Percentiles rank a stretch among this genome's conserved stretches.
These are phyloP conservation scores for Suillus sp. DNA, from an alignment of 768 basidiomycete species.

Conservation along the genomic window DNA sequence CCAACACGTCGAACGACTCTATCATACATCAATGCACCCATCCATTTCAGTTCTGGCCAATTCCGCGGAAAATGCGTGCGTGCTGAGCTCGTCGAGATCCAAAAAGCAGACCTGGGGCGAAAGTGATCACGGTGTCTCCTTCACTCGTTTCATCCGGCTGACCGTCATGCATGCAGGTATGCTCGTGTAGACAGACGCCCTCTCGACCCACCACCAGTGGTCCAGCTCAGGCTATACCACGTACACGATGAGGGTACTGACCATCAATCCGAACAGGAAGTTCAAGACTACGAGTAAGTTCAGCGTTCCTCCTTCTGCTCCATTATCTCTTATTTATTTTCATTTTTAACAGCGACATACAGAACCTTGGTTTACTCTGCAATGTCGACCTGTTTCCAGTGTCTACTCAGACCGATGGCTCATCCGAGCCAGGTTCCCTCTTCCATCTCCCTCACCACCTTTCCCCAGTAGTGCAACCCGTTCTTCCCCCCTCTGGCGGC, in stretches of 20 bases:
- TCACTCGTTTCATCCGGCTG: slow-evolving; percentile 9
- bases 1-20: slow-evolving; percentile 29
- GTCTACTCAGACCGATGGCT: slow-evolving; percentile 27
- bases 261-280: slow-evolving; percentile 47
- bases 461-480: not conserved
- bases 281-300: slow-evolving; percentile 51
- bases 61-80: slow-evolving; percentile 59
- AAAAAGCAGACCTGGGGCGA: slow-evolving; percentile 67
- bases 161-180: slow-evolving; percentile 41
- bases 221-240: slow-evolving; percentile 53
- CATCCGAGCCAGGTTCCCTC: slow-evolving; percentile 16
- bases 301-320: not conserved
- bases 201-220: slow-evolving; percentile 67
- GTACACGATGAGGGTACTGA: slow-evolving; percentile 43
- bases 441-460: not conserved
- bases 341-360: slow-evolving; percentile 50
- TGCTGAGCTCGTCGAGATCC: slow-evolving; percentile 58
- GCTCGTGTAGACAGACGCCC: slow-evolving; percentile 65
- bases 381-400: slow-evolving; percentile 79
- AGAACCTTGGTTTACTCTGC: slow-evolving; percentile 70
- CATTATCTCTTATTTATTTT: slow-evolving; percentile 14
- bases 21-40: slow-evolving; percentile 41
- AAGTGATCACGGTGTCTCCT: slow-evolving; percentile 45
- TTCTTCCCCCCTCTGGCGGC: not conserved
- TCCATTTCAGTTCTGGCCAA: slow-evolving; percentile 59